Evolutionary conservation across 164 flowering plant species (phyloP), one percentile per base, ranked within the genome.

Genomic region (Vitis cinerea): DNA sequence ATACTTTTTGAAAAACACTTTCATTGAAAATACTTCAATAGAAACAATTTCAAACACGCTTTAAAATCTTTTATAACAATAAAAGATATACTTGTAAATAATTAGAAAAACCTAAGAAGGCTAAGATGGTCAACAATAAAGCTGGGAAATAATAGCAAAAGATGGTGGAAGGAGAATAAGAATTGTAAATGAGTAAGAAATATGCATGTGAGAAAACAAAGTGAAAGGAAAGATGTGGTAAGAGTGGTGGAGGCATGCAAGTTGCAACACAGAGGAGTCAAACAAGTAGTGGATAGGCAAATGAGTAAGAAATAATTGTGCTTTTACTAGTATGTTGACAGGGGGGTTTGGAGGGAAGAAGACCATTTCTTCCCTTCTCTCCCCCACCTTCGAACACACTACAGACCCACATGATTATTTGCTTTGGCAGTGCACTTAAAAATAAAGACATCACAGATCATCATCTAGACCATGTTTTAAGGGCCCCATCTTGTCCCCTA

Each of bases 271-370:
- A 37, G 7, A 37, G 44, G 50, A 30, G 69, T 54, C 50, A 66
- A 66, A 66, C 19, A 55, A 31, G 50, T 53, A 27, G 44, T 37
- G 63, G 63, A 48, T 59, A 47, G 52, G 63, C 66, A 64, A 78
- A 71, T 72, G 73, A 78, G 78, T 78, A 66, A 73, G 61, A 51
- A 64, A 78, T 71, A 31, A 78, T 78, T 59, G 17, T 63, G 64
- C 16, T 54, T 66, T 57, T 47, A 37, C 44, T 6, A 37, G 44
- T 65, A 10, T 8, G 31, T 65, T 61, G 19, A 9, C 55, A 13
- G 56, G 47, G 57, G n/a, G 15, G 68, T 64, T 56, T 66, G 68
- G 58, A 70, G 53, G 59, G 71, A 71, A 54, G 56, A 59, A 55
- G 51, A 55, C 47, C 44, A n/a, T 15, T n/a, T 52, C 37, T 9